Evolutionary conservation across 202 grass and related monocot species (phyloP), one percentile per base, ranked within the genome.

Genomic region (Eragrostis tef): DNA sequence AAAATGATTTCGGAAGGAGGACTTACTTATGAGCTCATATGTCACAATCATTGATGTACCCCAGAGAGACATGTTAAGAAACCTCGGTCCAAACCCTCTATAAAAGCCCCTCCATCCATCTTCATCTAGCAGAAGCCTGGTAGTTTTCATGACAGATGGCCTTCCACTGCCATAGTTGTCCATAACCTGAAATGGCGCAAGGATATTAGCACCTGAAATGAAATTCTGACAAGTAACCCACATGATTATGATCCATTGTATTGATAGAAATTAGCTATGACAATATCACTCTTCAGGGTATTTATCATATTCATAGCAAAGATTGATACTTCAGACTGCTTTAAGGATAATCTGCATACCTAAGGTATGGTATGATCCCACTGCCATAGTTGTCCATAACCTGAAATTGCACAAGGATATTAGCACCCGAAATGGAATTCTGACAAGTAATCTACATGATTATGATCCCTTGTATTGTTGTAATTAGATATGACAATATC

Each of bases 41-140:
- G 95, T 98, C 46, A 98, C 92, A 20, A 98, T 98, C 95, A 98
- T 98, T 46, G 95, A 95, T 92, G 95, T 98, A 63, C 95, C 95
- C 92, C 95, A 98, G 26, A 98, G 85, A 67, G 95, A 98, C 95
- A 98, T 93, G 82, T 98, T 98, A 49, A 98, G 88, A 71, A 93
- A 93, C 5, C 95, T 81, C 0, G 95, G 92, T 48, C 95, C 95
- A 81, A 98, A 98, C 45, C 95, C 95, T 88, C 95, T 86, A 64
- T 98, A 98, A 21, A 98, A 93, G 31, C 95, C 95, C 86, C 80
- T 85, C 90, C 95, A 98, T 7, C 95, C 95, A 36, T 94, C 92
- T 79, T 98, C 95, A 49, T 91, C 88, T 26, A 94, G 65, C 9
- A 98, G 85, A 25, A 91, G 46, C 80, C 80, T 89, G 3, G 77